Base-by-base conservation (phyloP, 768 basidiomycete genomes). In the Russula vinacea region DNA sequence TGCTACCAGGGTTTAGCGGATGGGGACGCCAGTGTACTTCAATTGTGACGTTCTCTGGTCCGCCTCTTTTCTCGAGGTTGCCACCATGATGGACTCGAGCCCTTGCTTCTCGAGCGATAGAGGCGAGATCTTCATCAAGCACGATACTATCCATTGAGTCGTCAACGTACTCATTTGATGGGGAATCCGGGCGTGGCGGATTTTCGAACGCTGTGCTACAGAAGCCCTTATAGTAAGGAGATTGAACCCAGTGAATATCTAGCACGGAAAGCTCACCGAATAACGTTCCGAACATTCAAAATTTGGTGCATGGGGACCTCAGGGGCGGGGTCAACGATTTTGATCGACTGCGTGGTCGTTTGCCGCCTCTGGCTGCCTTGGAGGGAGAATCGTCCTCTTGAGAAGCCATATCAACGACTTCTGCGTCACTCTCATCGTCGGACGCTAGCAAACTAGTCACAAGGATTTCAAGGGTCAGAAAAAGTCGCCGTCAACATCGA, bases 271-370 rank as follows among this genome's bases (percentile, higher is more conserved):
- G 55, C 73, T 45, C 33, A 90, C 90, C 84, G 80, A 55, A 90
- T 82, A 19, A 89, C 73, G 40, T 81, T 76, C 45, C 80, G 81
- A 16, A 88, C 85, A 60, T 79, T 78, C 68, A 83, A 79, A 1
- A 86, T 76, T 60, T 84, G 80, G 35, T 83, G 76, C 11, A 74
- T 70, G 2, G 87, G 76, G 16, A 91, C 73, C 40, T 77, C 78
- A 0, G 90, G 90, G 90, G 90, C 2, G 90, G 90, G 0, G 90
- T 92, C 44, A 92, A 81, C 4, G 90, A 92, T 26, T 79, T 76
- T 35, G 88, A 90, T 44, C 85, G 84, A 71, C 83, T 86, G 51
- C 85, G 80, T 45, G 76, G 69, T 44, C 79, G 75, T 60, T 51
- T 57, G 45, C 14, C 44, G 35, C 24, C 24, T 29, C 40, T 42